Conservation (phyloP, 495 filamentous ascomycete genomes). For the Podospora pseudoanserina region DNA sequence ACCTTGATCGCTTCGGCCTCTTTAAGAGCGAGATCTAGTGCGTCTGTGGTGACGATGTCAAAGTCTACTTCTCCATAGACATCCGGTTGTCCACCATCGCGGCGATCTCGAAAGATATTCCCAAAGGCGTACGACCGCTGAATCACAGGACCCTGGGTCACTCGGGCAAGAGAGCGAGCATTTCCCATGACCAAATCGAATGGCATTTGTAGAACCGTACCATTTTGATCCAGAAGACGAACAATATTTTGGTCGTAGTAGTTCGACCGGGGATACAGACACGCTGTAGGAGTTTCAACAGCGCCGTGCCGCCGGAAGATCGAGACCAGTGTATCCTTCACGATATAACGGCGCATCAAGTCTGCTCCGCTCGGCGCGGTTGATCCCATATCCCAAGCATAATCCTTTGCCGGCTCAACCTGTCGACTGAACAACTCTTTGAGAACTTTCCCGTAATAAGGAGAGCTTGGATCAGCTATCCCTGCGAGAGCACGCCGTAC, state of each 20-base stretch:
- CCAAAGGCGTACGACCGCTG: constrained; percentile 86
- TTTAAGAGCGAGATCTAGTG: constrained; percentile 77
- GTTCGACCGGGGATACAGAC: constrained; percentile 74
- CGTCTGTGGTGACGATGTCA: constrained; percentile 80
- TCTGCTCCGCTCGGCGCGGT: constrained; percentile 52
- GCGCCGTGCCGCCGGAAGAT: constrained; percentile 93
- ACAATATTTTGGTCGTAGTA: constrained; percentile 67
- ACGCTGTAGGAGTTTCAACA: constrained; percentile 69
- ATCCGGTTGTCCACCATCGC: constrained; percentile 70
- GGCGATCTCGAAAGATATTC: constrained; percentile 76
- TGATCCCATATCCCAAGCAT: constrained; percentile 75
- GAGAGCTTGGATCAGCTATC: constrained; percentile 75
- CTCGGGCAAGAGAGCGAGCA: constrained; percentile 76
- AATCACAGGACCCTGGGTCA: constrained; percentile 52
- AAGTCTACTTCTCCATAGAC: constrained; percentile 90
- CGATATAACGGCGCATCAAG: constrained; percentile 66
- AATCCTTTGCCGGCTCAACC: constrained; percentile 73
- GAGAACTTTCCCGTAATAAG: constrained; percentile 86
- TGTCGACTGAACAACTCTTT: constrained; percentile 71
- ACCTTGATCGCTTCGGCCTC: constrained; percentile 96
- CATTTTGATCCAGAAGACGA: constrained; percentile 74
- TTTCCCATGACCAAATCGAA: constrained; percentile 89
- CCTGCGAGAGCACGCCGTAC: constrained; percentile 77
- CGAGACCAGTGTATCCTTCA: constrained; percentile 68
- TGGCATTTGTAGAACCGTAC: constrained; percentile 82